These are phyloP conservation scores for Microcos paniculata DNA, from an alignment of 345 rosid species.

Conservation along the genomic window DNA sequence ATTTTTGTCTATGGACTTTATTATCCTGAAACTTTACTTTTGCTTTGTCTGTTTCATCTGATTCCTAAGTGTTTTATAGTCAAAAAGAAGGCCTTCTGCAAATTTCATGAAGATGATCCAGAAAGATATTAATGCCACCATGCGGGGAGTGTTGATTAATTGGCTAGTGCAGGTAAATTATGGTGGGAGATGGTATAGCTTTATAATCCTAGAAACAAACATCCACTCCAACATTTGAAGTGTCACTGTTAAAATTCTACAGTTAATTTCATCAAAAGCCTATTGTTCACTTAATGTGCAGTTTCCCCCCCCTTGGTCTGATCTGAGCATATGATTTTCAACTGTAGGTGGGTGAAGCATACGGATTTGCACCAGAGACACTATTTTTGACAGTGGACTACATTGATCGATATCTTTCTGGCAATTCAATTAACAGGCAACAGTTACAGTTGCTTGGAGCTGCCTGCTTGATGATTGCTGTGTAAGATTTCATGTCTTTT, in stretches of 20 bases:
- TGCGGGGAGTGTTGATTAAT: slow-evolving; percentile 44
- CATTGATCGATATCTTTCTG: slow-evolving; percentile 82
- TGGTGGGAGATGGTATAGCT: slow-evolving; percentile 6
- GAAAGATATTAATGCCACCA: slow-evolving; percentile 32
- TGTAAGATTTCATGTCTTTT: slow-evolving; percentile 43
- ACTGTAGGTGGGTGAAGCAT: slow-evolving; percentile 85
- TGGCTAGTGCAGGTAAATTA: slow-evolving; percentile 50
- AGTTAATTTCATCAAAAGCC: not conserved
- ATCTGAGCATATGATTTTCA: slow-evolving; percentile 15
- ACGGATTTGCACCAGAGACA: slow-evolving; percentile 81
- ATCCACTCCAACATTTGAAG: not conserved
- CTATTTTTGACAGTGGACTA: slow-evolving; percentile 73
- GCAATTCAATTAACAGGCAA: slow-evolving; percentile 66
- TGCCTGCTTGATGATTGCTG: slow-evolving; percentile 85
- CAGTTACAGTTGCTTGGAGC: slow-evolving; percentile 81
- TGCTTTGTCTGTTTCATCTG: not conserved
- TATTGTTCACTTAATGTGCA: not conserved
- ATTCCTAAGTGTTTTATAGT: slow-evolving; percentile 11
- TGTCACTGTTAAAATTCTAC: not conserved
- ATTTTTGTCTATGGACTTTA: not conserved
- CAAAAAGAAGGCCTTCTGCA: slow-evolving; percentile 33
- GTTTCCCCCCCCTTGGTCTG: not conserved
- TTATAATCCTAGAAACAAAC: slow-evolving; percentile 2
- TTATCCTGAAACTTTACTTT: not conserved
- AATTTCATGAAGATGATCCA: slow-evolving; percentile 46